phyloP scores from a whole-genome alignment of 1,284 basidiomycete genomes.

The Sporisorium exsertum region DNA sequence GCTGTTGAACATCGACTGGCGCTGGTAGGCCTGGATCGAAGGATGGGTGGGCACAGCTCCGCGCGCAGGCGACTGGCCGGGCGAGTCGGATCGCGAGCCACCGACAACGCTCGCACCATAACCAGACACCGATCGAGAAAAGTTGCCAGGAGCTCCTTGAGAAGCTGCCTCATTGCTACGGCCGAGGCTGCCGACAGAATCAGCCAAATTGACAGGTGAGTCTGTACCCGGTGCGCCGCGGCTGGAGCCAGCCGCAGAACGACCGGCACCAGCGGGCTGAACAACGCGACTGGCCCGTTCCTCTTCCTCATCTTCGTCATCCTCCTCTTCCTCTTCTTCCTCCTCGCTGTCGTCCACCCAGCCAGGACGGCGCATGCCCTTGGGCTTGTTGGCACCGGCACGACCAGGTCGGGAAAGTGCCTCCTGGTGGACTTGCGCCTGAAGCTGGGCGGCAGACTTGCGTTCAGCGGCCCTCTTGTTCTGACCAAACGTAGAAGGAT shows the following conservation, averaged over 20 bases:
- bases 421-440: conserved; percentile 61
- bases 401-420: conserved; percentile 57
- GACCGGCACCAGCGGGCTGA: conserved; percentile 6
- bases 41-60: conserved; percentile 31
- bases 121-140: conserved; percentile 31
- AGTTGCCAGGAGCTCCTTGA: conserved; percentile 12
- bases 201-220: conserved; percentile 31
- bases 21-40: conserved; percentile 42
- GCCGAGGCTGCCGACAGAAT: conserved; percentile 40
- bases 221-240: conserved; percentile 33
- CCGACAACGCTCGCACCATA: conserved; percentile 31
- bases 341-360: conserved; percentile 60
- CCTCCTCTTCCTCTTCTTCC: conserved; percentile 59
- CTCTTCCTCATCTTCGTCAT: conserved; percentile 65
- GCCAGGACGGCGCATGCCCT: conserved; percentile 38
- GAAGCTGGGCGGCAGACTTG: conserved; percentile 61
- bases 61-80: conserved; percentile 30
- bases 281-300: conserved; percentile 20
- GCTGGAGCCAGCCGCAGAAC: conserved; percentile 33
- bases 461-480: conserved; percentile 59
- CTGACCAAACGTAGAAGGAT: conserved; percentile 62
- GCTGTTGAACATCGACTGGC: conserved; percentile 58
- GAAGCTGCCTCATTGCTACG: conserved; percentile 17
- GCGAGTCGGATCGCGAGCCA: conserved; percentile 36
- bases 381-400: conserved; percentile 42